These are phyloP conservation scores for Chaetomiaceae sp. DNA, from an alignment of 2,329 filamentous ascomycete species.

Conservation along the genomic window DNA sequence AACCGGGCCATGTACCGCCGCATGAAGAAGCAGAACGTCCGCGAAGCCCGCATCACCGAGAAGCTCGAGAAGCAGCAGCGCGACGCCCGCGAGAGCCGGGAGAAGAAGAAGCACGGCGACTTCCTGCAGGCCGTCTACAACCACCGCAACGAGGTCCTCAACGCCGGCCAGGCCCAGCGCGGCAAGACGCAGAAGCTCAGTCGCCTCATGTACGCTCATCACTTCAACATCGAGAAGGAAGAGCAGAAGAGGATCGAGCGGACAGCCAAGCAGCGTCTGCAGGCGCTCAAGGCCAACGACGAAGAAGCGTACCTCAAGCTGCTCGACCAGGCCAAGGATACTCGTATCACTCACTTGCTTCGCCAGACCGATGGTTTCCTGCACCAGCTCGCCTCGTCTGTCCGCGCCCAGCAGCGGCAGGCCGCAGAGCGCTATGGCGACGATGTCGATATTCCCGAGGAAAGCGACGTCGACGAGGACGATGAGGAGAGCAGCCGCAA, in stretches of 20 bases:
- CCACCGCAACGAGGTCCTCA: slow-evolving; percentile 74
- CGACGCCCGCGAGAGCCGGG: slow-evolving; percentile 88
- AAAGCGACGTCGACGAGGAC: slow-evolving; percentile 63
- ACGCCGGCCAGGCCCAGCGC: slow-evolving; percentile 61
- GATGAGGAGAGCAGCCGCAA: slow-evolving; percentile 67
- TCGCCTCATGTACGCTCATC: slow-evolving; percentile 81
- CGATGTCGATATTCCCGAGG: slow-evolving; percentile 56
- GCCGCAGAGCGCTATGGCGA: slow-evolving; percentile 75
- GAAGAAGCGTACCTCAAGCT: slow-evolving; percentile 98
- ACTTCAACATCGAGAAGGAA: slow-evolving; percentile 97
- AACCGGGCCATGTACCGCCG: slow-evolving; percentile 87
- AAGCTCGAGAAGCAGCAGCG: slow-evolving; percentile 99
- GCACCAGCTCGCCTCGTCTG: slow-evolving; percentile 88
- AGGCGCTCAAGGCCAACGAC: slow-evolving; percentile 97
- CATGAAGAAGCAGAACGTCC: slow-evolving; percentile 94
- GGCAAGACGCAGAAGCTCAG: slow-evolving; percentile 80
- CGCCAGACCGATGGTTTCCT: slow-evolving; percentile 97
- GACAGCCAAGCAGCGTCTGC: slow-evolving; percentile 98
- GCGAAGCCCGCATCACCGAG: slow-evolving; percentile 94
- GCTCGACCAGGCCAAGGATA: slow-evolving; percentile 97
- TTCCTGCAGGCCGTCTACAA: slow-evolving; percentile 83
- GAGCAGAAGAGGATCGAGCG: slow-evolving; percentile 98
- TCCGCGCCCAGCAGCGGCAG: slow-evolving; percentile 87
- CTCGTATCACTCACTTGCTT: slow-evolving; percentile 94
- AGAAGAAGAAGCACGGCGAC: slow-evolving; percentile 95